Base-by-base conservation (phyloP, 2,329 filamentous ascomycete genomes). In the Ascochyta lentis region DNA sequence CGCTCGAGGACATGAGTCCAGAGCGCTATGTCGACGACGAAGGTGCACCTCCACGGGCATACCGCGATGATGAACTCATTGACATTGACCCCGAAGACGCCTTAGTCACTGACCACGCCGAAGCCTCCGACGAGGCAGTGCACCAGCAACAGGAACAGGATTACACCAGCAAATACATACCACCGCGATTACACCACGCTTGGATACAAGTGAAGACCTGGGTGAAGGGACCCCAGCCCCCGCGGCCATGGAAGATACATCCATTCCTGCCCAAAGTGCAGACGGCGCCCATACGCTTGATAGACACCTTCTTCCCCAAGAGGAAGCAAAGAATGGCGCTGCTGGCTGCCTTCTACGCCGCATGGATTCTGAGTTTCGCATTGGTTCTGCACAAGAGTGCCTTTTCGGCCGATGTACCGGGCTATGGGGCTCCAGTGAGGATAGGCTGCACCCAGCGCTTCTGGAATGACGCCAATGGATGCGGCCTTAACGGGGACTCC, bases 401-500 rank as follows among this genome's bases (percentile, higher is more conserved):
- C 4, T 81, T 81, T 61, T 73, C 80, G 2, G 76, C 84, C 23
- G 85, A 89, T 59, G 84, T 94, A 50, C 82, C 82, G 13, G 87
- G 84, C 43, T 90, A 88, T 78, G 90, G 89, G 15, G 80, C 78
- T 41, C 89, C 90, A 0, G 80, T 83, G 50, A 80, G 83, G 49
- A 84, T 94, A 39, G 79, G 84, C 27, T 95, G 91, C 72, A 84
- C 83, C 12, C 81, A 84, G 49, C 83, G 86, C 13, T 91, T 90
- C 69, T 95, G 90, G 80, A 75, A 69, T 38, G 79, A 86, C 34
- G 87, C 86, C 31, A 93, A 92, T 68, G 78, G 78, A 12, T 95
- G 91, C 71, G 90, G 90, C 0, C 68, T 94, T 13, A 86, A 94
- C 63, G 91, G 91, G 6, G 85, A 86, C 57, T 80, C 86, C 47